Base-by-base conservation (phyloP, 306 rosid genomes). In the Lathyrus tuberosus region DNA sequence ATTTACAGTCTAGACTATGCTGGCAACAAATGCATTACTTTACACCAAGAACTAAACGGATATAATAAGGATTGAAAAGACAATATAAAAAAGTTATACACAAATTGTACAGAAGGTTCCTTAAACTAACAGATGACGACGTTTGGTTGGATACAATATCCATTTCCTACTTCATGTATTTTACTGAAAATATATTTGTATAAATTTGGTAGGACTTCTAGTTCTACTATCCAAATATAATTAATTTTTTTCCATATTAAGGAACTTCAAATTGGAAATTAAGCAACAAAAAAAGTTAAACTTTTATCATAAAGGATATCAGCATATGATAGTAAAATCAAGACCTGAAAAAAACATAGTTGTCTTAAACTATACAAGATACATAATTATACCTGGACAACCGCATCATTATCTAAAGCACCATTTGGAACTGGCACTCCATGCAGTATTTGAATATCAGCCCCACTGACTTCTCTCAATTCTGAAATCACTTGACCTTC, bases 401-500 rank as follows among this genome's bases (percentile, higher is more conserved):
- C 83, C 56, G 67, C 70, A 48, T 76, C 80, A 69, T 76, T 33
- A 62, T 70, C 82, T 62, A 69, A 61, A 63, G 79, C 82, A 59
- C 26, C 78, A 69, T 20, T 37, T 18, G 77, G 78, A 75, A 78
- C 41, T 43, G 46, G 65, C 72, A 78, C 79, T 61, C 81, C 84
- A 3, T 28, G 78, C 79, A 75, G 56, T 40, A 87, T 62, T 60
- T 64, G 81, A 73, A 87, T 60, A 42, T 78, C 83, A 63, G 83
- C 85, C 59, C 89, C 84, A 26, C 87, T 77, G 53, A 53, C 57
- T 75, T 76, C 78, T 76, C 52, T 82, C 80, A 87, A 26, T 76
- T 82, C 84, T 62, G 87, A 70, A 82, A 87, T 74, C 22, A 67
- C 67, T 74, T 61, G 67, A 67, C 83, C 87, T 46, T 76, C 81